Percentiles rank a stretch among this genome's conserved stretches.
phyloP scores from a whole-genome alignment of 768 basidiomycete species.

The Tephrocybe sp. region DNA sequence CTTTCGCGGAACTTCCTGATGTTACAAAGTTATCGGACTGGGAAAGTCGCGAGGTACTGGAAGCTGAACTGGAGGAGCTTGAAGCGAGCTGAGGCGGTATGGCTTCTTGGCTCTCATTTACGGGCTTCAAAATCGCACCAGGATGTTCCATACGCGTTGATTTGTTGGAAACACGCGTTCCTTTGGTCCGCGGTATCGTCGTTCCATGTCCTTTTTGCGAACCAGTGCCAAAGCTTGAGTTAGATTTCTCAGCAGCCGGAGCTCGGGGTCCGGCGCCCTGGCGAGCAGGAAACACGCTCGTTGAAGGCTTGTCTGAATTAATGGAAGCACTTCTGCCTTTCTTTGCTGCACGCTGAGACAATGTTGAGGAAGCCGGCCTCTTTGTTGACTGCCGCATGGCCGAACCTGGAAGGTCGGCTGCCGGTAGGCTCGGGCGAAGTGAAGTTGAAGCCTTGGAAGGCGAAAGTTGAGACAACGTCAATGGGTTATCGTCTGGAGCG shows the following conservation, averaged over 20 bases:
- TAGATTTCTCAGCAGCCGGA: no score
- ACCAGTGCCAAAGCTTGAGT: slow-evolving; percentile 13
- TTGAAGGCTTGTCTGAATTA: not conserved
- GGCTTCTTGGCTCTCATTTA: slow-evolving; percentile 1
- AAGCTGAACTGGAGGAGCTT: slow-evolving; percentile 4
- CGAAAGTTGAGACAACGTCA: slow-evolving; percentile 54
- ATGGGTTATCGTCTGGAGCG: slow-evolving; percentile 16
- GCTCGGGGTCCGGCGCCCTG: not conserved
- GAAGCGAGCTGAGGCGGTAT: not conserved
- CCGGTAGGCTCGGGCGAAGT: slow-evolving; percentile 7
- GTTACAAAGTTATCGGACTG: slow-evolving; percentile 3
- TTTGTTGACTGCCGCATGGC: slow-evolving; percentile 46
- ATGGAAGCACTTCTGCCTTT: slow-evolving; percentile 8
- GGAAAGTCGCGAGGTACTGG: slow-evolving; percentile 3
- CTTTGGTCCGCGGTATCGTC: not conserved
- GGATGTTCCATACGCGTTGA: slow-evolving; percentile 5
- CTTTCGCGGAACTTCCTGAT: slow-evolving; percentile 7
- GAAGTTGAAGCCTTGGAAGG: slow-evolving; percentile 28
- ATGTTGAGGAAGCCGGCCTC: slow-evolving; percentile 35
- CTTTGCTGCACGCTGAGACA: slow-evolving; percentile 9
- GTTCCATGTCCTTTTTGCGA: slow-evolving; percentile 1
- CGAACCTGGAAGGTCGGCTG: slow-evolving; percentile 25
- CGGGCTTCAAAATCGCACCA: not conserved
- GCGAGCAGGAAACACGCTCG: not conserved
- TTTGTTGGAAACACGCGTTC: not conserved